Base-by-base conservation (phyloP, 768 basidiomycete species). In the Kwoniella shandongensis region DNA sequence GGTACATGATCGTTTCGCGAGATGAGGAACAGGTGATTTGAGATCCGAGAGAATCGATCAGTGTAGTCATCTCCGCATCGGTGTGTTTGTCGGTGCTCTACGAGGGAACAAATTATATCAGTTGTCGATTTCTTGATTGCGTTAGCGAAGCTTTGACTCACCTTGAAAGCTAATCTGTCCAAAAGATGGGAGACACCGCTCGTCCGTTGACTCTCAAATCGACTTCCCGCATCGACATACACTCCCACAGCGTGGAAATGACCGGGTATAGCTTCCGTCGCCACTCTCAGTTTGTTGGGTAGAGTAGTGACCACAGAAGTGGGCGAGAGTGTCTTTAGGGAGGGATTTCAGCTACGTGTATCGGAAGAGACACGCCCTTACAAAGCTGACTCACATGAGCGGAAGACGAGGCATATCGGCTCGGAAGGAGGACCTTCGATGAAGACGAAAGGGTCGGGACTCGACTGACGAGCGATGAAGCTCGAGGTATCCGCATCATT, bases 151-250 rank as follows among this genome's bases (percentile, higher is more conserved):
- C 22, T 5, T 6, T 7, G 25, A 71, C 76, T 36, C 59, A 93
- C 93, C 84, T 97, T 97, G 82, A 94, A 98, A 1, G 94, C 94
- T 84, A 98, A 85, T 69, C 92, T 82, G 69, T 98, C 93, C 30
- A 97, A 74, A 72, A 98, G 88, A 82, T 98, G 91, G 60, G 88
- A 89, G 5, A 86, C 87, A 0, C 96, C 96, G 7, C 83, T 84
- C 0, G 82, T 87, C 17, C 81, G 77, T 18, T 82, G 77, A 11
- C 82, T 84, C 75, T 98, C 96, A 80, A 89, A 93, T 13, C 96
- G 82, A 26, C 89, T 85, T 23, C 96, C 96, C 1, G 90, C 92
- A 75, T 97, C 92, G 66, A 98, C 82, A 69, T 91, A 97, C 38
- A 98, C 83, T 2, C 94, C 96, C 0, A 94, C 83, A 0, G 91